Conservation (phyloP, 2,329 filamentous ascomycete genomes). For the Fusarium denticulatum region DNA sequence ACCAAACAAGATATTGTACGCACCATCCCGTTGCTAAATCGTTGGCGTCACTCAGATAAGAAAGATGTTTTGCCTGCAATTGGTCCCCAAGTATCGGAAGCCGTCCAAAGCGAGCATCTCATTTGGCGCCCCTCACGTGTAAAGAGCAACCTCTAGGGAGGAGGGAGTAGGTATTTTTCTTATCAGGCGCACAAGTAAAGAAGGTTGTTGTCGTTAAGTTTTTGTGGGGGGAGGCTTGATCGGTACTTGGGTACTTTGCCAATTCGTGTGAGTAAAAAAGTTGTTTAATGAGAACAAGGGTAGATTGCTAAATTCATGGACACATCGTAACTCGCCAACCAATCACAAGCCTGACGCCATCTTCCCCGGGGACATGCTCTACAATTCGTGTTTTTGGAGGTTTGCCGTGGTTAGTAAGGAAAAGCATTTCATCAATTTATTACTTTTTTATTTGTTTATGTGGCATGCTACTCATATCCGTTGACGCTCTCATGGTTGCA, state of each 20-base stretch:
- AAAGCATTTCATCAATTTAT: background rate
- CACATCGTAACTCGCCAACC: constrained; percentile 10
- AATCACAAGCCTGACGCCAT: background rate
- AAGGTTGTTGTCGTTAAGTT: constrained; percentile 10
- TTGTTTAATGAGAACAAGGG: constrained; percentile 36
- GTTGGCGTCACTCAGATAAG: constrained; percentile 32
- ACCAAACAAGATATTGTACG: background rate
- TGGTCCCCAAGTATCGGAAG: constrained; percentile 8
- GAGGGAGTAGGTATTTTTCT: background rate
- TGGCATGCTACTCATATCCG: background rate
- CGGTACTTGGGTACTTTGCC: constrained; percentile 11
- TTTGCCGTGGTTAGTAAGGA: background rate
- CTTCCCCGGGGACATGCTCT: background rate
- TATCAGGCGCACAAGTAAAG: constrained; percentile 16
- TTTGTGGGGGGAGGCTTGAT: constrained; percentile 32
- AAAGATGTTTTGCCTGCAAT: background rate
- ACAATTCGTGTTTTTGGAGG: background rate
- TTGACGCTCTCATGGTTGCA: background rate
- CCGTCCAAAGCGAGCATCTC: background rate
- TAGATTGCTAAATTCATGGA: constrained; percentile 33
- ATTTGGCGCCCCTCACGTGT: constrained; percentile 11
- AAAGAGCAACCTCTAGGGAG: constrained; percentile 2
- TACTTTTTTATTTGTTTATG: background rate
- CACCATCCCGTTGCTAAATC: constrained; percentile 20
- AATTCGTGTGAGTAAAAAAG: constrained; percentile 37